Evolutionary conservation across 208 protist genomes (phyloP).

Genomic region (Novymonas esmeraldas): DNA sequence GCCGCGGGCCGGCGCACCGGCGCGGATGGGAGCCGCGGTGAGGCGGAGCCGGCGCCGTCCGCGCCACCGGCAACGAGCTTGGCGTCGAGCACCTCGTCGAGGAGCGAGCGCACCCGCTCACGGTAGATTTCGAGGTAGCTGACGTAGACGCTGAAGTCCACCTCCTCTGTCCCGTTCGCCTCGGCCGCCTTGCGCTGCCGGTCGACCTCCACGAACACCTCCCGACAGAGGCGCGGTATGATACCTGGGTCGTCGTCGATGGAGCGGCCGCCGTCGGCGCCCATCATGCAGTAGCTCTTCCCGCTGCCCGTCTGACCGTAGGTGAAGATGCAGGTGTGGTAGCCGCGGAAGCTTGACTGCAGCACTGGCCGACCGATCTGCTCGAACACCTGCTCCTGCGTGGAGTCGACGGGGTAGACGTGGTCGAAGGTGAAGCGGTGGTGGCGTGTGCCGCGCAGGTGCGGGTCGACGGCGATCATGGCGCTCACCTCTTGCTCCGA

Average conservation of each 20-base stretch:
- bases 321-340: conserved; percentile 93
- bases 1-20: conserved; percentile 13
- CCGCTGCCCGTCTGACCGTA: conserved; percentile 93
- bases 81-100: conserved; percentile 34
- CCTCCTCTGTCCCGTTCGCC: conserved; percentile 27
- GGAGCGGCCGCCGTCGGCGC: conserved; percentile 60
- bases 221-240: conserved; percentile 73
- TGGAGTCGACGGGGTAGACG: conserved; percentile 51
- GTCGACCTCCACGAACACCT: conserved; percentile 71
- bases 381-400: conserved; percentile 86
- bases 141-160: conserved; percentile 75
- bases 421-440: conserved; percentile 83
- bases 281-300: conserved; percentile 92
- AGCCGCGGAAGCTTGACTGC: conserved; percentile 82
- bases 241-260: conserved; percentile 76
- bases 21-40: background rate
- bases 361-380: conserved; percentile 89
- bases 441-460: conserved; percentile 15
- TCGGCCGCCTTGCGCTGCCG: conserved; percentile 12
- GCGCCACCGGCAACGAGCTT: background rate
- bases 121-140: conserved; percentile 93
- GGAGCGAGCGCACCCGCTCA: conserved; percentile 85
- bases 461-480: conserved; percentile 9
- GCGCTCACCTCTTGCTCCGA: conserved; percentile 10
- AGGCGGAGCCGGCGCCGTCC: background rate